Percentiles rank a stretch among this genome's conserved stretches.
These are phyloP conservation scores for Xerocomellus intermedius DNA, from an alignment of 768 basidiomycete genomes.

Conservation along the genomic window DNA sequence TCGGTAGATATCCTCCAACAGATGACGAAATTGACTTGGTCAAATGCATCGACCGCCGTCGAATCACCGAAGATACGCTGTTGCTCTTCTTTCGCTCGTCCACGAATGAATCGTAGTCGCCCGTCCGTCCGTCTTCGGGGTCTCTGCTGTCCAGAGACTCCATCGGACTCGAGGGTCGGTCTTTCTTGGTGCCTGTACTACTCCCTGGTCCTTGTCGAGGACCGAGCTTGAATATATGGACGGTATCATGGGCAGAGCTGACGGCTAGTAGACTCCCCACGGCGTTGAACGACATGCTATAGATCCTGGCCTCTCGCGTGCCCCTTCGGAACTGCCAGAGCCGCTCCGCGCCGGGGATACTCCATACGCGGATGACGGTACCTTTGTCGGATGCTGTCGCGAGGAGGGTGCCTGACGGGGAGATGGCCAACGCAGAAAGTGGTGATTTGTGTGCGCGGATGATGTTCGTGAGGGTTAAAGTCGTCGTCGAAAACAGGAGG, in stretches of 20 bases:
- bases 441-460: slow-evolving; percentile 97
- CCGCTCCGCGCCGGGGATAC: slow-evolving; percentile 87
- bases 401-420: slow-evolving; percentile 82
- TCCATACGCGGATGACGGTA: slow-evolving; percentile 95
- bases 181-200: slow-evolving; percentile 20
- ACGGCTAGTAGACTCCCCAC: slow-evolving; percentile 85
- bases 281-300: slow-evolving; percentile 81
- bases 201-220: slow-evolving; percentile 29
- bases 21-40: slow-evolving; percentile 75
- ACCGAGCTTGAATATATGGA: slow-evolving; percentile 92
- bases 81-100: slow-evolving; percentile 66
- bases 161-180: slow-evolving; percentile 53
- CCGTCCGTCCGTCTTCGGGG: slow-evolving; percentile 52
- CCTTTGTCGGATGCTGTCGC: slow-evolving; percentile 95
- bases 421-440: slow-evolving; percentile 83
- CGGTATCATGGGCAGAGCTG: slow-evolving; percentile 89
- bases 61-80: slow-evolving; percentile 61
- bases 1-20: slow-evolving; percentile 83
- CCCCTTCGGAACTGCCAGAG: slow-evolving; percentile 94
- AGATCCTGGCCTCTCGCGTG: slow-evolving; percentile 82
- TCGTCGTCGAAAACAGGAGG: slow-evolving; percentile 90
- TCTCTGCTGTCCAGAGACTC: slow-evolving; percentile 66
- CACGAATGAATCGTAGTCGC: slow-evolving; percentile 84
- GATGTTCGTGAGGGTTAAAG: slow-evolving; percentile 89
- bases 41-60: slow-evolving; percentile 70